Base-by-base conservation (phyloP, 2,329 filamentous ascomycete genomes). In the Arthrobotrys musiformis region DNA sequence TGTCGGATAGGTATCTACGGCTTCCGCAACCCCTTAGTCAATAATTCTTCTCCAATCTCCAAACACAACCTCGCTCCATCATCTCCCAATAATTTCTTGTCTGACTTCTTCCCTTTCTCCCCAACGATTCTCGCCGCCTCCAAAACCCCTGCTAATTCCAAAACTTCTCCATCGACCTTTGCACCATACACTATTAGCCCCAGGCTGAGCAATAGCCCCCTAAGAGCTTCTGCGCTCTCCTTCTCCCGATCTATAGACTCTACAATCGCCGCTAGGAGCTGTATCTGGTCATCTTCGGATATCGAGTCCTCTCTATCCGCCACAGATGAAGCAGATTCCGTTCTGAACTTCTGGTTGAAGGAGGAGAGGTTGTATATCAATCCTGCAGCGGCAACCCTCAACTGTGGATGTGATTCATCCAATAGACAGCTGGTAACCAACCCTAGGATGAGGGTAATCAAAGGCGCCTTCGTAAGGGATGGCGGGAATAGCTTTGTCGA, bases 311-410 rank as follows among this genome's bases (percentile, higher is more conserved):
- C 84, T 0, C 87, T 84, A 11, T 88, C 86, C 28, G 89, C 86
- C 40, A 88, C 85, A 19, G 92, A 22, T 26, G 88, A 85, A 8
- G 74, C 66, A n/a, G 74, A 72, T 33, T 66, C 66, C 11, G 52
- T 44, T 40, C 74, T 44, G 1, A 44, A 26, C 54, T 88, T 88
- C 80, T 91, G 91, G 81, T 93, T 92, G 1, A 90, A 87, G 0
- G 90, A 85, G 0, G 92, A 88, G 0, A 98, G 84, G 80, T 98
- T 97, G 85, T 93, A 95, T 0, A 94, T 88, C 1, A 98, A 86
- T 0, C 91, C 93, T 0, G 94, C 90, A 0, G 94, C 92, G 0
- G 93, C 92, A 2, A 94, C 91, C 46, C 94, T 89, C 1, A 94
- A 88, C 66, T 90, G 93, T 52, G 87, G 86, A 80, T 95, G 90